Conservation (phyloP, 2,329 filamentous ascomycete species). For the Colletotrichum tanaceti region DNA sequence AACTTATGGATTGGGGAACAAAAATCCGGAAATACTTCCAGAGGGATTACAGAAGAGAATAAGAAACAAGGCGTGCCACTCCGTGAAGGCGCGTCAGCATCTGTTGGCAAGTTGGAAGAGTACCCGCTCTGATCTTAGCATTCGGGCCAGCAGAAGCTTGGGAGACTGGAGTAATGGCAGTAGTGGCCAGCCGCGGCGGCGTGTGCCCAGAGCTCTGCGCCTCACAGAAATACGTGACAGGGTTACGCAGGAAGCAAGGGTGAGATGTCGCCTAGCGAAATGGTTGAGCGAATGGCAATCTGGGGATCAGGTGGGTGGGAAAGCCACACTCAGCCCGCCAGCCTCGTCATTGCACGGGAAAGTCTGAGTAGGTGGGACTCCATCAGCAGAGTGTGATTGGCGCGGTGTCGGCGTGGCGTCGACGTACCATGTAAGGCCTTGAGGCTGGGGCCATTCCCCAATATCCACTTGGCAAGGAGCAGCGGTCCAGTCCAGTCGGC, state of each 20-base stretch:
- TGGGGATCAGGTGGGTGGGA: slow-evolving; percentile 5
- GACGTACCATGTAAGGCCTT: background rate
- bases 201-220: slow-evolving; percentile 41
- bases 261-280: background rate
- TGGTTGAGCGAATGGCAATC: slow-evolving; percentile 24
- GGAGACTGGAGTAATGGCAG: slow-evolving; percentile 26
- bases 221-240: slow-evolving; percentile 39
- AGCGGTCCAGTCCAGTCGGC: slow-evolving; percentile 1
- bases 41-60: slow-evolving; percentile 15
- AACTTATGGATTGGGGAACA: background rate
- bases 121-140: slow-evolving; percentile 34
- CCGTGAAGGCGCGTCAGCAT: slow-evolving; percentile 35
- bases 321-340: slow-evolving; percentile 35
- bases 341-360: slow-evolving; percentile 33
- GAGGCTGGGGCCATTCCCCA: slow-evolving; percentile 32
- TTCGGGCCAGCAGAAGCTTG: slow-evolving; percentile 30
- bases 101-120: slow-evolving; percentile 34
- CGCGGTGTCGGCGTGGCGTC: slow-evolving; percentile 10
- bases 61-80: slow-evolving; percentile 24
- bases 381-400: background rate
- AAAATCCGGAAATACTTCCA: slow-evolving; percentile 6
- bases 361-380: slow-evolving; percentile 3
- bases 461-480: slow-evolving; percentile 7
- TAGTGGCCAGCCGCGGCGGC: slow-evolving; percentile 31
- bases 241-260: slow-evolving; percentile 28